A percentile compares a stretch with the other conserved stretches of the same genome.
phyloP scores from a whole-genome alignment of 1,139 yeast species.

The Taiozyma sp. region DNA sequence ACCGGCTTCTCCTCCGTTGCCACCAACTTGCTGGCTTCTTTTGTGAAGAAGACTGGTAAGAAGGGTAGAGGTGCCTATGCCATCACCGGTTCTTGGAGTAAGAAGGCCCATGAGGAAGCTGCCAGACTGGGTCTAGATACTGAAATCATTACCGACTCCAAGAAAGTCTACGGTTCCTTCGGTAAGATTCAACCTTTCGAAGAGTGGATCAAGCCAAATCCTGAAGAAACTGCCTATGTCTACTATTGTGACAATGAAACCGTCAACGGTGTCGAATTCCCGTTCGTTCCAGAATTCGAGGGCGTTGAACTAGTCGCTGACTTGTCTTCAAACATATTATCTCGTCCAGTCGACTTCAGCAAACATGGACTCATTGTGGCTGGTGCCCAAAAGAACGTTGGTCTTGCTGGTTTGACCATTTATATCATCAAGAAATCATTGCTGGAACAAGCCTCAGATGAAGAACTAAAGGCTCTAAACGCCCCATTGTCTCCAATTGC shows the following conservation, averaged over 20 bases:
- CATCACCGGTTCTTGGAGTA: conserved; percentile 91
- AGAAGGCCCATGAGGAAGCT: conserved; percentile 85
- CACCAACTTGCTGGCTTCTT: conserved; percentile 74
- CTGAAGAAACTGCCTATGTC: conserved; percentile 68
- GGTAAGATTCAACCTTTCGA: conserved; percentile 65
- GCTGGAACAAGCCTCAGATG: conserved; percentile 63
- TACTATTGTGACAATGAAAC: conserved; percentile 96
- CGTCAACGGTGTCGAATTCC: conserved; percentile 89
- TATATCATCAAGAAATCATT: conserved; percentile 83
- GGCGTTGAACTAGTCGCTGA: conserved; percentile 84
- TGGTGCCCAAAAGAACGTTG: conserved; percentile 98
- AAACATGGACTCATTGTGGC: conserved; percentile 86
- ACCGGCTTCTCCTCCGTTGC: conserved; percentile 89
- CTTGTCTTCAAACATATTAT: conserved; percentile 88
- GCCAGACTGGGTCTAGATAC: conserved; percentile 74
- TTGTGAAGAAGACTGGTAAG: conserved; percentile 63
- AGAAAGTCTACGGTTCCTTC: conserved; percentile 49
- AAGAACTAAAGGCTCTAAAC: conserved; percentile 50
- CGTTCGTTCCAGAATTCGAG: conserved; percentile 46
- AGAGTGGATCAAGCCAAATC: conserved; percentile 49
- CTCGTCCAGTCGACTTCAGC: conserved; percentile 74
- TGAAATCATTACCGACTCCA: conserved; percentile 65
- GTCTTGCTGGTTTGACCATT: conserved; percentile 90
- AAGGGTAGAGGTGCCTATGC: conserved; percentile 83
- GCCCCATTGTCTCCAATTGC: conserved; percentile 86